A percentile compares a stretch with the other conserved stretches of the same genome.
phyloP scores from a whole-genome alignment of 1,284 basidiomycete genomes.

The Inonotus hispidus region DNA sequence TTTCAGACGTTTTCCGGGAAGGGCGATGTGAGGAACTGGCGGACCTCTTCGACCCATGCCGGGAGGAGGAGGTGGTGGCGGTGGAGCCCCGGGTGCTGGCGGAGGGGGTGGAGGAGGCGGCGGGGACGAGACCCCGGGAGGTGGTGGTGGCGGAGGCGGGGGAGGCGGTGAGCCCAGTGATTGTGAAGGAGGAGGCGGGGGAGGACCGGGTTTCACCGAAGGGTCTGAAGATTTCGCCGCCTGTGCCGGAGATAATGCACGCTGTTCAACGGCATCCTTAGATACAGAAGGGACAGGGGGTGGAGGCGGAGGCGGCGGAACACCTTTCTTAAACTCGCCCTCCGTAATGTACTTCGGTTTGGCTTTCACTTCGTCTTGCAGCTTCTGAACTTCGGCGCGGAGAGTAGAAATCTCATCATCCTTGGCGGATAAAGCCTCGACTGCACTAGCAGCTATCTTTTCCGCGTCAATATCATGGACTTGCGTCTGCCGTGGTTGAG shows the following conservation, averaged over 20 bases:
- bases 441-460: constrained; percentile 62
- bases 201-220: constrained; percentile 9
- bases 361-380: constrained; percentile 44
- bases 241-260: constrained; percentile 15
- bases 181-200: constrained; percentile 15
- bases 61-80: constrained; percentile 32
- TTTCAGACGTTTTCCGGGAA: constrained; percentile 61
- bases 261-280: constrained; percentile 20
- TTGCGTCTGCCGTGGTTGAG: constrained; percentile 23
- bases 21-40: constrained; percentile 26
- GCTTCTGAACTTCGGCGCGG: constrained; percentile 43
- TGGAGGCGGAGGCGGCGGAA: constrained; percentile 59
- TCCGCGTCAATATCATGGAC: constrained; percentile 56
- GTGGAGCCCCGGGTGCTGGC: constrained; percentile 23
- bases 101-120: constrained; percentile 31
- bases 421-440: constrained; percentile 67
- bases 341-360: constrained; percentile 54
- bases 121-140: constrained; percentile 25
- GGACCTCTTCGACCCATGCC: constrained; percentile 24
- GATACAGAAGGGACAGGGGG: constrained; percentile 31
- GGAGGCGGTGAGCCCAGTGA: not conserved
- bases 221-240: constrained; percentile 19
- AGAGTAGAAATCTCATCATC: constrained; percentile 62
- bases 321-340: constrained; percentile 64
- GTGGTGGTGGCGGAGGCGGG: constrained; percentile 1